A percentile compares a stretch with the other conserved stretches of the same genome.
Evolutionary conservation across 108 stramenopile genomes (phyloP).

Genomic region (Chaetoceros tenuissimus): DNA sequence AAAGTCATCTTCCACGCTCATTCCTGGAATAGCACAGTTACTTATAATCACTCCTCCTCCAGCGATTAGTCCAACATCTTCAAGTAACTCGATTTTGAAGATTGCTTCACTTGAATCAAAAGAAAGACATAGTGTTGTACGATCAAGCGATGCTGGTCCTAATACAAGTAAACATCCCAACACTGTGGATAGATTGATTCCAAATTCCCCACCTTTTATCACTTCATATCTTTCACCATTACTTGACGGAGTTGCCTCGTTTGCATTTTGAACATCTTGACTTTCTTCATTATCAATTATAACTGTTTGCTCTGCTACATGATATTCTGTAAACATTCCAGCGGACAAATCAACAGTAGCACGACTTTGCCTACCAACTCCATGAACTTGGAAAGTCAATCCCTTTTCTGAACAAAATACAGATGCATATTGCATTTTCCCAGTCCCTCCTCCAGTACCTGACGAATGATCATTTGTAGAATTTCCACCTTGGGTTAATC

Average conservation of each 20-base stretch:
- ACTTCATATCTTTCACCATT: not conserved
- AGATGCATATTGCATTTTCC: conserved; percentile 42
- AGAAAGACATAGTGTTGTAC: conserved; percentile 38
- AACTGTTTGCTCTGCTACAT: conserved; percentile 42
- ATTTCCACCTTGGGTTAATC: conserved; percentile 1
- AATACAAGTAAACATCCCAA: conserved; percentile 52
- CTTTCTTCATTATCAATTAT: conserved; percentile 22
- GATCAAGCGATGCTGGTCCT: conserved; percentile 31
- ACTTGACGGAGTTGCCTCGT: conserved; percentile 1
- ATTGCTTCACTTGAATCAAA: conserved; percentile 45
- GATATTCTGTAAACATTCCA: conserved; percentile 51
- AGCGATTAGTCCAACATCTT: conserved; percentile 7
- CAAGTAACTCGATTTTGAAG: conserved; percentile 48
- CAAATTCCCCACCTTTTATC: conserved; percentile 38
- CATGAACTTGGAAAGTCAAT: conserved; percentile 58
- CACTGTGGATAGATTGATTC: conserved; percentile 50
- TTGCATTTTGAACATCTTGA: conserved; percentile 8
- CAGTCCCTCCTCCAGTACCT: conserved; percentile 7
- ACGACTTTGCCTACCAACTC: conserved; percentile 38
- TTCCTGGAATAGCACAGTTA: conserved; percentile 36
- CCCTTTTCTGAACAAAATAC: conserved; percentile 39
- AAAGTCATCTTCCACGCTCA: conserved; percentile 21
- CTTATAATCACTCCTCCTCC: conserved; percentile 20
- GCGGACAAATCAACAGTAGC: conserved; percentile 52
- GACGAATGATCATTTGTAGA: too few species aligned